Conservation (phyloP, 2,329 filamentous ascomycete genomes). For the Monilinia laxa region DNA sequence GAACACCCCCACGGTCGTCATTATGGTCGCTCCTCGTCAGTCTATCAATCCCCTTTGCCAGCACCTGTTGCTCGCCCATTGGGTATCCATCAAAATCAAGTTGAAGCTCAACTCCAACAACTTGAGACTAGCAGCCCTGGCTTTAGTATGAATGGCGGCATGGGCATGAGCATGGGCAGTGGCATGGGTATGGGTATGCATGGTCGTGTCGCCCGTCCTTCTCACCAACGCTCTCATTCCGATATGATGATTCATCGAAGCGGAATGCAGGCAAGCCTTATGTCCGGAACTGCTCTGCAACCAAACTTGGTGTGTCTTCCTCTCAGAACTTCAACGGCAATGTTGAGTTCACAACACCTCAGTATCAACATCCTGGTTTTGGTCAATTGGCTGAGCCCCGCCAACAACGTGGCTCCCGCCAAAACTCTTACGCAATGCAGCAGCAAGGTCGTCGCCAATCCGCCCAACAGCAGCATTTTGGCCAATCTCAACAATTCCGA, state of each 20-base stretch:
- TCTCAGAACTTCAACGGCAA: slow-evolving; percentile 9
- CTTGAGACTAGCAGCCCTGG: slow-evolving; percentile 8
- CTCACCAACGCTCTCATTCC: slow-evolving; percentile 38
- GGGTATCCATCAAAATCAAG: slow-evolving; percentile 15
- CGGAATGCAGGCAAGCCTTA: slow-evolving; percentile 7
- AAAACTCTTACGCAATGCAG: slow-evolving; percentile 4
- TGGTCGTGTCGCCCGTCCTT: slow-evolving; percentile 14
- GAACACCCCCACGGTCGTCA: slow-evolving; percentile 20
- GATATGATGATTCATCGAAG: slow-evolving; percentile 28
- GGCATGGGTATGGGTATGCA: slow-evolving; percentile 3
- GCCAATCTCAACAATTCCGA: slow-evolving; percentile 8
- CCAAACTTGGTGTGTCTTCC: slow-evolving; percentile 8
- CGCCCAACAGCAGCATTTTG: slow-evolving; percentile 5
- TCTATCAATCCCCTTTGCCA: slow-evolving; percentile 31
- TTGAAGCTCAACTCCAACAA: slow-evolving; percentile 5
- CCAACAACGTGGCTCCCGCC: slow-evolving; percentile 2
- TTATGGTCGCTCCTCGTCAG: slow-evolving; percentile 22
- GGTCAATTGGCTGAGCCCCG: slow-evolving; percentile 1
- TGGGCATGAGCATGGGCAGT: neutral
- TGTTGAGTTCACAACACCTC: slow-evolving; percentile 12
- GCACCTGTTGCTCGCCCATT: slow-evolving; percentile 28
- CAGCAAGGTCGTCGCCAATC: slow-evolving; percentile 14
- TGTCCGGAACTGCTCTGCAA: slow-evolving; percentile 2
- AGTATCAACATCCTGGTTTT: slow-evolving; percentile 13
- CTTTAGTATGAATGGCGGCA: slow-evolving; percentile 13